phyloP scores from a whole-genome alignment of 805 yeast species.

The Hanseniaspora guilliermondii region DNA sequence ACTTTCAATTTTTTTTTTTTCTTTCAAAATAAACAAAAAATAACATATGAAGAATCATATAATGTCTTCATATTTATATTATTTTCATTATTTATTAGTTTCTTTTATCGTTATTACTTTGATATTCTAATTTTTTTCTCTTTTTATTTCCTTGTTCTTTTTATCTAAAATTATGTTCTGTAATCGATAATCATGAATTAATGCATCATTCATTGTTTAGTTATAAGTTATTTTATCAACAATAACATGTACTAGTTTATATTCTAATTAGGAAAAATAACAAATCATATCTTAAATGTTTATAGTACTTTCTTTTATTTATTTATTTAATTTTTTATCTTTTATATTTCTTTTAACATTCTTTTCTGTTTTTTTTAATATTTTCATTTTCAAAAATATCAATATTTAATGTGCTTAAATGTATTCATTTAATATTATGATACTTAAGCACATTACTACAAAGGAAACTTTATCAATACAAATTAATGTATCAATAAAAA shows the following conservation, averaged over 20 bases:
- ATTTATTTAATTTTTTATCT: neutral
- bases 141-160: no score
- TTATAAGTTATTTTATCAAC: neutral
- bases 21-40: no score
- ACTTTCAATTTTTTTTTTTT: no score
- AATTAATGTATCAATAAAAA: neutral
- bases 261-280: neutral
- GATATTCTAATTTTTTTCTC: no score
- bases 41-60: no score
- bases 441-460: neutral
- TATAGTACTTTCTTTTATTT: no score
- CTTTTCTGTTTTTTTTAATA: neutral
- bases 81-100: no score
- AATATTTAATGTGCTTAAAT: neutral
- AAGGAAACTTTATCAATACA: neutral
- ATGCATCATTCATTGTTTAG: neutral
- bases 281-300: neutral
- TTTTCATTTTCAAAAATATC: neutral
- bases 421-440: neutral
- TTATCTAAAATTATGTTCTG: no score
- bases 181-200: no score
- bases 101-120: no score
- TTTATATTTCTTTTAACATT: neutral
- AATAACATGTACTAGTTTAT: neutral
- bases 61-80: no score